Conservation (phyloP, 495 filamentous ascomycete species). For the Parathielavia appendiculata region DNA sequence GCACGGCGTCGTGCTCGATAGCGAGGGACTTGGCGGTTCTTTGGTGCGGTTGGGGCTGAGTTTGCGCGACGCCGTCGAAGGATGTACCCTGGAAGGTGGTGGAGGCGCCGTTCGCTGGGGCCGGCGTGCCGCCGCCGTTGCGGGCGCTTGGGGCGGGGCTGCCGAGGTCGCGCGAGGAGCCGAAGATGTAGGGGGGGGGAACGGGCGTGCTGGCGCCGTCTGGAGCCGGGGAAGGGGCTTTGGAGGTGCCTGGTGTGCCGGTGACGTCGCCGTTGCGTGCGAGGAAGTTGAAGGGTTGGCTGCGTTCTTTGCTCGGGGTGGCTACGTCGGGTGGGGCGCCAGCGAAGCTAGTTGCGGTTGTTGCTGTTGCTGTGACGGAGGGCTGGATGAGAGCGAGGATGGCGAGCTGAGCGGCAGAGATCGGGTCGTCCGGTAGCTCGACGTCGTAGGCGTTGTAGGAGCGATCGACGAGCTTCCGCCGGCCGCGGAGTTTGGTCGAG, state of each 20-base stretch:
- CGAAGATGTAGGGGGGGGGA: constrained; percentile 51
- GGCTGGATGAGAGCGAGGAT: constrained; percentile 67
- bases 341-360: constrained; percentile 24
- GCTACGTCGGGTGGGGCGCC: constrained; percentile 37
- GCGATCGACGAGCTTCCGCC: constrained; percentile 71
- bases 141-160: no score
- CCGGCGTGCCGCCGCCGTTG: constrained; percentile 43
- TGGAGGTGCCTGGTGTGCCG: constrained; percentile 74
- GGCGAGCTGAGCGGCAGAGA: constrained; percentile 76
- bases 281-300: constrained; percentile 52
- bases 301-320: constrained; percentile 51
- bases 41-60: constrained; percentile 36
- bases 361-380: constrained; percentile 38
- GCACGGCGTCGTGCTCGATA: constrained; percentile 69
- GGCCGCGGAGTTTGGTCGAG: constrained; percentile 65
- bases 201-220: constrained; percentile 67
- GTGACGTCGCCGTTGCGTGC: constrained; percentile 52
- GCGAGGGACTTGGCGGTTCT: constrained; percentile 49
- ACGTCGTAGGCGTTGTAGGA: constrained; percentile 89
- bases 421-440: constrained; percentile 79
- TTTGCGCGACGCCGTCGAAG: constrained; percentile 26
- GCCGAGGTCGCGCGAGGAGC: constrained; percentile 36
- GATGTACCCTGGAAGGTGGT: constrained; percentile 13
- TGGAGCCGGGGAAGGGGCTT: constrained; percentile 78
- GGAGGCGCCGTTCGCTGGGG: constrained; percentile 28